Conservation (phyloP, 2,329 filamentous ascomycete genomes). For the Cytospora piceicola region DNA sequence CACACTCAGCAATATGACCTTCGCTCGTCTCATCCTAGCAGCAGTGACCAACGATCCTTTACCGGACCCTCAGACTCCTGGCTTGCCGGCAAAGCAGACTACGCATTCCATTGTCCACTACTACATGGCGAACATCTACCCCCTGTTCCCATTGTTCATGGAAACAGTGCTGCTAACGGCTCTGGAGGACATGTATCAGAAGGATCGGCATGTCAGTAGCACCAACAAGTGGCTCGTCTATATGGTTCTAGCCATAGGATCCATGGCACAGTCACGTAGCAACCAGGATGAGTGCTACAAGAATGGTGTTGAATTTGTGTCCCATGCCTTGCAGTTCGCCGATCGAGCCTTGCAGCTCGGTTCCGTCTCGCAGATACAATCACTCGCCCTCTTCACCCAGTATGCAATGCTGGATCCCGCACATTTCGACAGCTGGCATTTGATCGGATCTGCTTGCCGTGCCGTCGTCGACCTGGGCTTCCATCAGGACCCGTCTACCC, state of each 20-base stretch:
- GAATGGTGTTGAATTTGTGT: constrained; percentile 60
- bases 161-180: constrained; percentile 78
- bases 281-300: constrained; percentile 67
- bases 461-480: constrained; percentile 88
- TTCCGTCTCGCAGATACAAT: constrained; percentile 83
- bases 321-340: constrained; percentile 72
- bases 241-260: constrained; percentile 86
- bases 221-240: constrained; percentile 86
- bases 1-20: constrained; percentile 86
- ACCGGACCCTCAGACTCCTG: constrained; percentile 61
- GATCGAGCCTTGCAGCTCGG: constrained; percentile 86
- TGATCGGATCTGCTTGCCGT: constrained; percentile 87
- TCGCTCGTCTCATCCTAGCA: constrained; percentile 85
- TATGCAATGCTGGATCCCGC: constrained; percentile 89
- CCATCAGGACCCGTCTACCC: constrained; percentile 84
- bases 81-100: constrained; percentile 72
- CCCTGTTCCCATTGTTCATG: constrained; percentile 79
- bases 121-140: constrained; percentile 82
- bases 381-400: constrained; percentile 81
- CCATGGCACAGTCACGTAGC: constrained; percentile 71
- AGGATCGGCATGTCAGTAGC: constrained; percentile 64
- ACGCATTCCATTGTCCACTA: constrained; percentile 75
- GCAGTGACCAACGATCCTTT: constrained; percentile 76
- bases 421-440: constrained; percentile 92
- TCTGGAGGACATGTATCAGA: constrained; percentile 80